Percentiles rank a stretch among this genome's conserved stretches.
These are phyloP conservation scores for Backusella liffmaniae DNA, from an alignment of 192 early-diverging fungal species.

Conservation along the genomic window DNA sequence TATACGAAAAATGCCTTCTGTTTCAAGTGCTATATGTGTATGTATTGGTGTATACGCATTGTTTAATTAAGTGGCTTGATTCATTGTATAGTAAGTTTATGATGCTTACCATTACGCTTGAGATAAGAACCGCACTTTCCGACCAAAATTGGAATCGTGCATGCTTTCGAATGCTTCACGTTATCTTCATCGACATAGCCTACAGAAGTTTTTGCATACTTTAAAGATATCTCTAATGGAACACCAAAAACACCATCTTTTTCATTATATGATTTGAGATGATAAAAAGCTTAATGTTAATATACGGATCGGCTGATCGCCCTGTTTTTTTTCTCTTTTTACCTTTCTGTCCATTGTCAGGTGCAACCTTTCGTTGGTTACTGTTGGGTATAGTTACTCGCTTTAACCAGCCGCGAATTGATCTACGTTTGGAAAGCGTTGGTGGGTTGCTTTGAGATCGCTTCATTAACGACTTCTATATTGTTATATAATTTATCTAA, in stretches of 20 bases:
- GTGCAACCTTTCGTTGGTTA: neutral
- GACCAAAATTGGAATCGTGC: constrained; percentile 34
- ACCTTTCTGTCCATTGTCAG: neutral
- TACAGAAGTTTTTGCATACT: constrained; percentile 31
- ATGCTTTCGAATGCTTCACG: constrained; percentile 29
- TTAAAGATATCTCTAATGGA: constrained; percentile 26
- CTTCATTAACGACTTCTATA: constrained; percentile 10
- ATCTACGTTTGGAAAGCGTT: constrained; percentile 13
- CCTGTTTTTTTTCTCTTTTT: neutral
- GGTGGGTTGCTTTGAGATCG: constrained; percentile 16
- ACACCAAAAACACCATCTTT: constrained; percentile 31
- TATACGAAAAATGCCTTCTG: constrained; percentile 73
- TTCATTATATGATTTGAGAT: neutral
- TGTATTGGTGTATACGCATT: neutral
- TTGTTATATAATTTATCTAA: neutral
- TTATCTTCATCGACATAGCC: constrained; percentile 36
- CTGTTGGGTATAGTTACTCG: neutral
- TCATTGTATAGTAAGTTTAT: neutral
- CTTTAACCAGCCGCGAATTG: constrained; percentile 13
- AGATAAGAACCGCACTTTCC: constrained; percentile 41
- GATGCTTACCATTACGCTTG: constrained; percentile 29
- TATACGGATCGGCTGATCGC: neutral
- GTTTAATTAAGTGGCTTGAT: neutral
- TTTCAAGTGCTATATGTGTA: constrained; percentile 41
- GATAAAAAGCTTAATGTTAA: neutral